A percentile compares a stretch with the other conserved stretches of the same genome.
Conservation (phyloP, 345 rosid species). For the Populus ilicifolia region DNA sequence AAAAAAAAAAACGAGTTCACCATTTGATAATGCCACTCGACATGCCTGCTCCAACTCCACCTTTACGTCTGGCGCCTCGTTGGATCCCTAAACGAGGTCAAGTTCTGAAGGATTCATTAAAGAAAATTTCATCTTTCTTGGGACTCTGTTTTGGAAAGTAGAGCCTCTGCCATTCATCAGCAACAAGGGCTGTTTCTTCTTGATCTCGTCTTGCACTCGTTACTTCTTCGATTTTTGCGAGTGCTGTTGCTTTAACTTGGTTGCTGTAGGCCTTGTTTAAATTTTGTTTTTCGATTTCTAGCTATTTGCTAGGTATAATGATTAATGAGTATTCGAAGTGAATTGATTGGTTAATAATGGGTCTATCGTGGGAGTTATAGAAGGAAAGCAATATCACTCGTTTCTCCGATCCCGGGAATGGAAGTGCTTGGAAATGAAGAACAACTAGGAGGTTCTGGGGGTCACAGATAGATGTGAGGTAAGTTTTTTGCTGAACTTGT, state of each 20-base stretch:
- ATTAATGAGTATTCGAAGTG: too few species aligned
- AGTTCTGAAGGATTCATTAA: slow-evolving; percentile 37
- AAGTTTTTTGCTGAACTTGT: neutral
- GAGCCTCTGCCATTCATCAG: neutral
- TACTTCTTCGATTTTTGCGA: neutral
- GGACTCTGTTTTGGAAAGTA: slow-evolving; percentile 18
- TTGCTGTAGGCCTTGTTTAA: neutral
- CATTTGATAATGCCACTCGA: neutral
- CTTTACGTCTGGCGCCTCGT: slow-evolving; percentile 15
- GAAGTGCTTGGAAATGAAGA: neutral
- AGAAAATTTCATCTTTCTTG: slow-evolving; percentile 13
- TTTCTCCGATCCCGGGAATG: neutral
- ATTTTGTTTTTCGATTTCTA: neutral
- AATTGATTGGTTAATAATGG: neutral
- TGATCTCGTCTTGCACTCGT: neutral
- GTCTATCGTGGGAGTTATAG: neutral
- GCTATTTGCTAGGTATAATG: neutral
- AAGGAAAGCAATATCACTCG: neutral
- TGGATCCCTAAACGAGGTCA: slow-evolving; percentile 46
- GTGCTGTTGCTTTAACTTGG: neutral
- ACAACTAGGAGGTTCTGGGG: neutral
- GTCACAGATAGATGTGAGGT: neutral
- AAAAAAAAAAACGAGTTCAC: neutral
- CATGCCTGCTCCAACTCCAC: neutral
- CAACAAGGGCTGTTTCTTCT: neutral